Base-by-base conservation (phyloP, 2,329 filamentous ascomycete genomes). In the Ophiostoma sp. region DNA sequence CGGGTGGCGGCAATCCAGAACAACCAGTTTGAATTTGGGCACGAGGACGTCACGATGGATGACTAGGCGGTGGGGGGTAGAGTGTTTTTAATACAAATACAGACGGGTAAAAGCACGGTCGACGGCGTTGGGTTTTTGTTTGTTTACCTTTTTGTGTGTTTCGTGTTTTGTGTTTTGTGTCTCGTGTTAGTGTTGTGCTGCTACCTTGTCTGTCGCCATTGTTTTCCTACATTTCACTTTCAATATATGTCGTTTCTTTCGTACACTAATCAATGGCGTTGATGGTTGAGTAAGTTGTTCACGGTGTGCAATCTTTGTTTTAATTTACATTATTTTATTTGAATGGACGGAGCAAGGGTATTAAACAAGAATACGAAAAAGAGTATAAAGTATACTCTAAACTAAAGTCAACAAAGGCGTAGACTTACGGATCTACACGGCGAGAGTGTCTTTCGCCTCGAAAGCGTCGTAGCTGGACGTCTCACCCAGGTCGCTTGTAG, bases 1-100 rank as follows among this genome's bases (percentile, higher is more conserved):
- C 86, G 93, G 73, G 90, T 95, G 74, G 92, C 90, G 68, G 90
- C 92, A 69, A 93, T 97, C 78, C 89, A 95, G 80, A 91, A 92
- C 77, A 93, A 96, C 71, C 89, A 96, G 77, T 97, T 96, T 83
- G 90, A 91, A 20, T 92, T 97, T 72, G 83, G 84, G 27, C 68
- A 60, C 52, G 84, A 81, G 31, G 81, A 83, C 69, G 83, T 86
- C 74, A 76, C 79, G 71, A 87, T 87, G 84, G 84, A 86, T 74
- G 79, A 86, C 75, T 78, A 80, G 74, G n/a, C 52, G 44, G 10
- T 27, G 10, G 23, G 4, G 11, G 23, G 23, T 20, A 57, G 48
- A 23, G 48, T 54, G 20, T 57, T 27, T 27, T n/a, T 57, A 10
- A 15, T 62, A 31, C 27, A 31, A 60, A 60, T 48, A 65, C 23